Percentiles rank a stretch among this genome's conserved stretches.
Conservation (phyloP, 208 protist species). For the Leishmania lainsoni region DNA sequence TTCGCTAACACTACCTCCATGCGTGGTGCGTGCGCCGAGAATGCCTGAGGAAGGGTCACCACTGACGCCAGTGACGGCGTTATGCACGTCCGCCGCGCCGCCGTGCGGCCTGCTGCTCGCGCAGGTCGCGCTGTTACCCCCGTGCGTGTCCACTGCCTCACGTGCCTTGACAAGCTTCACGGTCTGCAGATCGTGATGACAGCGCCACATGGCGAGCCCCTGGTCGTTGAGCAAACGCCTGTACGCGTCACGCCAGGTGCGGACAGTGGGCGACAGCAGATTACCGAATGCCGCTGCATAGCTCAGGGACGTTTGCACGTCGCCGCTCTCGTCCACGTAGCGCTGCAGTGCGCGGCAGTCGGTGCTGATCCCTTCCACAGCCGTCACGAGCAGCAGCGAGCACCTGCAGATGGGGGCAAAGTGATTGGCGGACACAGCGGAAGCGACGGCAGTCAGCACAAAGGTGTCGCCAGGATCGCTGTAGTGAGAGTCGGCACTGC, state of each 20-base stretch:
- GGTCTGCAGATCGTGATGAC: constrained; percentile 59
- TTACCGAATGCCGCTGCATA: constrained; percentile 60
- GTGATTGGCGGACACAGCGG: neutral
- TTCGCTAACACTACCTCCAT: neutral
- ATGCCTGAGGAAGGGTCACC: neutral
- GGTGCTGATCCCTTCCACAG: constrained; percentile 48
- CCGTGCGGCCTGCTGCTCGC: neutral
- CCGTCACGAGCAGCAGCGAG: constrained; percentile 68
- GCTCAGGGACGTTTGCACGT: constrained; percentile 70
- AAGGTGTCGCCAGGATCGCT: neutral
- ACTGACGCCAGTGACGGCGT: constrained; percentile 1
- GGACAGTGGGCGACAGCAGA: constrained; percentile 29
- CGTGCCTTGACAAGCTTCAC: constrained; percentile 47
- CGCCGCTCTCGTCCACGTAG: constrained; percentile 81
- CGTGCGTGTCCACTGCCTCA: constrained; percentile 8
- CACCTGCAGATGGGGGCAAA: constrained; percentile 23
- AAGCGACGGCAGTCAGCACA: neutral
- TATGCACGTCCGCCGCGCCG: neutral
- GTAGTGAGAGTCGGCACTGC: constrained; percentile 1
- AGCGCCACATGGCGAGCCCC: constrained; percentile 55
- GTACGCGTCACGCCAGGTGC: constrained; percentile 72
- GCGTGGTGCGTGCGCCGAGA: neutral
- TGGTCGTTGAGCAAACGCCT: constrained; percentile 56
- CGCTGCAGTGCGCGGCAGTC: constrained; percentile 60
- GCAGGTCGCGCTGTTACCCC: neutral